A percentile compares a stretch with the other conserved stretches of the same genome.
Conservation (phyloP, 1,284 basidiomycete species). For the Pseudozyma thailandica region DNA sequence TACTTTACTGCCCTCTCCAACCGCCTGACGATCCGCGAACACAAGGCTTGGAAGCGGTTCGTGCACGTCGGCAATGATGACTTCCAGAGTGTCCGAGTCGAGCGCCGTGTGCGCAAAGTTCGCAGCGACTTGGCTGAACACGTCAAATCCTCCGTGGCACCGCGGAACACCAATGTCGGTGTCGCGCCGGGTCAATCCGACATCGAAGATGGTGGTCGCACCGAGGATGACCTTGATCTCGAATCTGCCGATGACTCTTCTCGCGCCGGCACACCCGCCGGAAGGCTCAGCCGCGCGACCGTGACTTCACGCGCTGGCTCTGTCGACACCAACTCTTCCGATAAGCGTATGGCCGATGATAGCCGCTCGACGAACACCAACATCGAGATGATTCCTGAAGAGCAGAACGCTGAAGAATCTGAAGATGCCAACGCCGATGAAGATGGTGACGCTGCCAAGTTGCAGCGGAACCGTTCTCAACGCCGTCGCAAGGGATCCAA, state of each 20-base stretch:
- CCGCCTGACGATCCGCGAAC: slow-evolving; percentile 74
- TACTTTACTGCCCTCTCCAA: slow-evolving; percentile 83
- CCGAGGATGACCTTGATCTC: slow-evolving; percentile 55
- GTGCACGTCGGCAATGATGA: slow-evolving; percentile 84
- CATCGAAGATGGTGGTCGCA: slow-evolving; percentile 46
- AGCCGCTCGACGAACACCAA: slow-evolving; percentile 41
- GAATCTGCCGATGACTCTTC: slow-evolving; percentile 49
- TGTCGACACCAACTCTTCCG: slow-evolving; percentile 27
- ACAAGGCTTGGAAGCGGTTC: slow-evolving; percentile 84
- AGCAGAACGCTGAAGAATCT: slow-evolving; percentile 29
- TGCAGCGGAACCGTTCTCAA: slow-evolving; percentile 11
- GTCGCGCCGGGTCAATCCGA: slow-evolving; percentile 53
- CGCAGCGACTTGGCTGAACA: slow-evolving; percentile 74
- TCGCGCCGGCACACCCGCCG: slow-evolving; percentile 22
- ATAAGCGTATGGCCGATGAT: slow-evolving; percentile 34
- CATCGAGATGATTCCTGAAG: slow-evolving; percentile 58
- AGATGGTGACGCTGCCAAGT: slow-evolving; percentile 5
- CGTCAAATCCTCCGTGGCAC: slow-evolving; percentile 53
- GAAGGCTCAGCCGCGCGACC: slow-evolving; percentile 31
- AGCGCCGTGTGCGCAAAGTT: slow-evolving; percentile 85
- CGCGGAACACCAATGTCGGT: slow-evolving; percentile 58
- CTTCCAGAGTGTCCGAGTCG: slow-evolving; percentile 82
- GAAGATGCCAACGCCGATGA: slow-evolving; percentile 20
- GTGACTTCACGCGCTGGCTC: slow-evolving; percentile 33
- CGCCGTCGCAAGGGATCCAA: slow-evolving; percentile 42